These are phyloP conservation scores for Volvariella surrecta DNA, from an alignment of 1,284 basidiomycete genomes.

Conservation along the genomic window DNA sequence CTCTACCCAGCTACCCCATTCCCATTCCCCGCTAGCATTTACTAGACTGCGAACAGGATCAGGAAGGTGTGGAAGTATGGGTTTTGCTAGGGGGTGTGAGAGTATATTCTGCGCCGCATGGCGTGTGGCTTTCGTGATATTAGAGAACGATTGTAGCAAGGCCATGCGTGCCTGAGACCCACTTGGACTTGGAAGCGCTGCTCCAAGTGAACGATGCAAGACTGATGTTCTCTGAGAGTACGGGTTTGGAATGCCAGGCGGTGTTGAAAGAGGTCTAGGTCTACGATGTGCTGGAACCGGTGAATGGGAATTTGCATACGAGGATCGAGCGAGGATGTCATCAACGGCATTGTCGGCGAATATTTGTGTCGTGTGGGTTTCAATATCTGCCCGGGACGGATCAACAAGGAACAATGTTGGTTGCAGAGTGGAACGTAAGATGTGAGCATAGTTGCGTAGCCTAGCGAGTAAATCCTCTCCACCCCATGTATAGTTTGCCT, in stretches of 20 bases:
- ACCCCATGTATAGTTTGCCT: constrained; percentile 58
- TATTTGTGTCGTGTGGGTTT: constrained; percentile 77
- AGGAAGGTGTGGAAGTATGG: constrained; percentile 89
- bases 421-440: constrained; percentile 74
- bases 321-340: constrained; percentile 70
- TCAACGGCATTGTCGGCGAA: constrained; percentile 80
- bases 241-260: constrained; percentile 34
- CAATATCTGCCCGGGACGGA: constrained; percentile 84
- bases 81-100: constrained; percentile 89
- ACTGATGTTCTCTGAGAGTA: constrained; percentile 68
- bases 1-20: constrained; percentile 82
- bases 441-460: constrained; percentile 61
- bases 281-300: constrained; percentile 78
- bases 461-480: constrained; percentile 79
- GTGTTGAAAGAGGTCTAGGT: constrained; percentile 52
- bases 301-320: constrained; percentile 68
- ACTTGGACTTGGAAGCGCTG: constrained; percentile 38
- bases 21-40: constrained; percentile 75
- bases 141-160: constrained; percentile 79
- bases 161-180: constrained; percentile 67
- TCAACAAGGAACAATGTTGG: constrained; percentile 86
- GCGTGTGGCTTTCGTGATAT: constrained; percentile 82
- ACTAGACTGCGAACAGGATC: constrained; percentile 86
- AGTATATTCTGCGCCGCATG: constrained; percentile 88
- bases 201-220: constrained; percentile 64